Base-by-base conservation (phyloP, 805 yeast species). In the Metschnikowia picachoensis region DNA sequence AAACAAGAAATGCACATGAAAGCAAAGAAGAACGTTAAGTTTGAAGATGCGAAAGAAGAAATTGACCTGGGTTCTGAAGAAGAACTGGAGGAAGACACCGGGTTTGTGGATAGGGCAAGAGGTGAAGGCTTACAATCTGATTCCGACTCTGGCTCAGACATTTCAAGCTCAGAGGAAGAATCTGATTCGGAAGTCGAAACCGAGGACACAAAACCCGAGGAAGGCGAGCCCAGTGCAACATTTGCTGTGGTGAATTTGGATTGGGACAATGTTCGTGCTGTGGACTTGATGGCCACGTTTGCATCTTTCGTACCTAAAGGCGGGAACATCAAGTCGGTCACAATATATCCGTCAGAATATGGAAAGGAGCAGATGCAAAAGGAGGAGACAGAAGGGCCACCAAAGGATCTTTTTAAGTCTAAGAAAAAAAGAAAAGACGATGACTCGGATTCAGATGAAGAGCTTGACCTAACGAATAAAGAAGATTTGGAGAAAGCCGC, bases 201-300 rank as follows among this genome's bases (percentile, higher is more conserved):
- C 20, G 86, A 82, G 52, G 86, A 79, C 54, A 75, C 72, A 28
- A 76, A 79, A 43, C 86, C 94, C n/a, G 90, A 87, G 40, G 84
- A 82, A 41, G 95, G 96, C 38, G 97, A 92, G 2, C 95, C 96
- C 29, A 75, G 95, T 1, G 71, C 70, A 30, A 72, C 87, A 6
- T 73, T 94, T 59, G 99, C 99, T 0, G 96, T 85, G 1, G 98
- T 94, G 29, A 94, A 94, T 60, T 73, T 94, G 78, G 99, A 94
- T 62, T 94, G 99, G 99, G 99, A 94, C 58, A 87, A 94, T 60
- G 76, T 94, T n/a, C 78, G 80, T 38, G 86, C 98, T 0, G 79
- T 80, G 4, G 98, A 94, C 62, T 70, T 92, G 52, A 79, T 87
- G 85, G 95, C 95, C 4, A 85, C 98, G 0, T 89, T 92, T 58